Evolutionary conservation across 148 eudicot genomes (phyloP), one percentile per base, ranked within the genome.

Genomic region (Vaccinium corymbosum): DNA sequence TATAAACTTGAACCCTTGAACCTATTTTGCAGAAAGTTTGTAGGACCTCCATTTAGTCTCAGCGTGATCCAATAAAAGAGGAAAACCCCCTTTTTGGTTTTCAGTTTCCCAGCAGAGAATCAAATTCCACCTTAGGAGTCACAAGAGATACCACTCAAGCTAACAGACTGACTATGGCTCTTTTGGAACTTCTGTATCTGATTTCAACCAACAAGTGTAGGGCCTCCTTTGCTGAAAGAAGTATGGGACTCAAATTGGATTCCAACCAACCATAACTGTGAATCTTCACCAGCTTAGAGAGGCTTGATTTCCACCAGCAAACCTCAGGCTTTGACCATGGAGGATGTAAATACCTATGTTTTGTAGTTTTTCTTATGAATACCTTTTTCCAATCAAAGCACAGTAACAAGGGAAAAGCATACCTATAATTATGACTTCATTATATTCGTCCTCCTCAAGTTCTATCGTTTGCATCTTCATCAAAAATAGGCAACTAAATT

Each of bases 1-100:
- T 32, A 73, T 38, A 38, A 73, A 73, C 50, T 38, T 73, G 49
- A 78, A 78, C 53, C 80, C 50, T 38, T 73, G 49, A 78, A 78
- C 53, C 80, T 29, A 78, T 52, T 49, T 52, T 52, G 19, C 27
- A 55, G 15, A 25, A 5, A 52, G 4, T 52, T 52, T 52, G 42
- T 78, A 51, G 38, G 80, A 78, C 62, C 62, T 17, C n/a, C 13
- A 2, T 15, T 25, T 78, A 52, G 38, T 53, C 80, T 29, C 8
- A 78, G 81, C 7, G 42, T 20, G 48, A 13, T 78, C 81, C 16
- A 29, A 78, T 13, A 52, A 52, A 7, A 53, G 22, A 53, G 48
- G 6, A 56, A 6, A 53, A 11, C 1, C 6, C 42, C 57, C 59
- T 4, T 27, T 10, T 27, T 4, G 17, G 7, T 14, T 68, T 68